Base-by-base conservation (phyloP, 345 rosid species). In the Camelina neglecta region DNA sequence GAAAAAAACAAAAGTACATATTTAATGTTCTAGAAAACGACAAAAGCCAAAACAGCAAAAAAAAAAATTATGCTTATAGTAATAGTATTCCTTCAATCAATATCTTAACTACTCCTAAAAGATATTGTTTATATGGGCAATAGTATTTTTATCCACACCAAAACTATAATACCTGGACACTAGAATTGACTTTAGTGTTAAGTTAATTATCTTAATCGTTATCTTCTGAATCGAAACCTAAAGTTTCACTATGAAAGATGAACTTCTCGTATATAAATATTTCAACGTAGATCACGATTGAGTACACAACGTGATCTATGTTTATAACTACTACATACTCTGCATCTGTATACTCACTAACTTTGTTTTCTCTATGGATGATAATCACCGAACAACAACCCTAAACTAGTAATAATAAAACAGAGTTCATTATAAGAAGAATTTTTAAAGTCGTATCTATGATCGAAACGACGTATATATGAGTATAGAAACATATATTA, bases 1-100 rank as follows among this genome's bases (percentile, higher is more conserved):
- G 74, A n/a, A 63, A 50, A 75, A 75, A 68, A 76, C 58, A 60
- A 16, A 33, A 45, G 66, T 63, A 36, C 71, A 64, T 24, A 76
- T 47, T 39, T 39, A 33, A 11, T 76, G 66, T 47, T 70, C 11
- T 16, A 70, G n/a, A 77, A 77, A 47, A 71, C 75, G 75, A 77
- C 80, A 64, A 64, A 29, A 29, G n/a, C 47, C 15, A 62, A 44
- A 76, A 76, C 75, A 55, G n/a, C n/a, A 35, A 33, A 20, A 42
- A 33, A 20, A 42, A 35, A 15, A 38, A 2, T 56, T 57, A 11
- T 51, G 29, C 44, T 51, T 26, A 12, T 75, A 23, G 35, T 23
- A 59, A 67, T n/a, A 75, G 47, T 60, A 10, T 59, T 68, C 60
- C 61, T 59, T 59, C 54, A 59, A 59, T 68, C 36, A 50, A 29